Evolutionary conservation across 2,329 filamentous ascomycete genomes (phyloP).

Genomic region (Fusarium drepaniforme): DNA sequence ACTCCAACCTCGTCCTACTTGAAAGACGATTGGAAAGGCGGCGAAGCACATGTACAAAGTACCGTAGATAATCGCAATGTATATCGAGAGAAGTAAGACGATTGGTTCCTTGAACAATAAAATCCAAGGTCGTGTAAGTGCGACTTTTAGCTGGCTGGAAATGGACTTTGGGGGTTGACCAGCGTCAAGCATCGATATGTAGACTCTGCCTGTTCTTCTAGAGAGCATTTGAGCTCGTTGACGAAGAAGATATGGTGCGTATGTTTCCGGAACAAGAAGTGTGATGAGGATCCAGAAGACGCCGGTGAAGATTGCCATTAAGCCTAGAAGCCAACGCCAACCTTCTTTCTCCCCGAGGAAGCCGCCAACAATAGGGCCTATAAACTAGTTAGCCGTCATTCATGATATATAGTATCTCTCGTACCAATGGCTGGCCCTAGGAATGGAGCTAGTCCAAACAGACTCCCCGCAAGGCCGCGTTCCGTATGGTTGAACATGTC

Average conservation of each 20-base stretch:
- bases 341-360: slow-evolving; percentile 67
- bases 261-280: slow-evolving; percentile 56
- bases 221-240: slow-evolving; percentile 38
- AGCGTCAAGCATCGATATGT: slow-evolving; percentile 55
- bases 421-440: slow-evolving; percentile 29
- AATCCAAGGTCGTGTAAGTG: slow-evolving; percentile 70
- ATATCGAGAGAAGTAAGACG: slow-evolving; percentile 72
- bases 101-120: slow-evolving; percentile 79
- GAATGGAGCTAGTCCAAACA: slow-evolving; percentile 65
- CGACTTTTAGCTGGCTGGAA: slow-evolving; percentile 59
- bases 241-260: slow-evolving; percentile 43
- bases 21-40: slow-evolving; percentile 25
- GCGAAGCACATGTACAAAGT: slow-evolving; percentile 32
- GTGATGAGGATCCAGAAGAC: slow-evolving; percentile 48
- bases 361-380: slow-evolving; percentile 66
- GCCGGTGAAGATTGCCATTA: slow-evolving; percentile 56
- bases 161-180: slow-evolving; percentile 49
- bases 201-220: slow-evolving; percentile 33
- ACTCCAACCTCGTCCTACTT: slow-evolving; percentile 16
- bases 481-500: slow-evolving; percentile 65
- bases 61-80: slow-evolving; percentile 67
- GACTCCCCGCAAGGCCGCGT: slow-evolving; percentile 63
- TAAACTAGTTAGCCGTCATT: not conserved
- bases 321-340: slow-evolving; percentile 63
- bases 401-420: rapidly evolving